phyloP scores from a whole-genome alignment of 169 alveolate genomes.

The Plasmodium adleri region DNA sequence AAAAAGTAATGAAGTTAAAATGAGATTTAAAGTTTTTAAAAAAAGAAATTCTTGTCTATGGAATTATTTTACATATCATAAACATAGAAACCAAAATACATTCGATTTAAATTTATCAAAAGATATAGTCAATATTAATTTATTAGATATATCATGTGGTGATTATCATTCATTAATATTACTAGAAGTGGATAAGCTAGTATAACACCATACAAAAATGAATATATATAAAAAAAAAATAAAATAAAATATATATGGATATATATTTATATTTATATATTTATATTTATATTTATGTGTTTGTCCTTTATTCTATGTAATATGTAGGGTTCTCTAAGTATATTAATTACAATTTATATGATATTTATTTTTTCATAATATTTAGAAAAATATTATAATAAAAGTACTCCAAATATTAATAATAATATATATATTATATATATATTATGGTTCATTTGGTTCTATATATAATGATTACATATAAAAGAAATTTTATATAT shows the following conservation, averaged over 20 bases:
- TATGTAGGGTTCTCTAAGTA: too few species aligned
- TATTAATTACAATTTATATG: too few species aligned
- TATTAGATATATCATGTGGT: slow-evolving; percentile 70
- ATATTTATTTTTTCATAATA: too few species aligned
- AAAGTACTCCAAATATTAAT: too few species aligned
- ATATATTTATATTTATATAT: not conserved
- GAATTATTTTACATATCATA: slow-evolving; percentile 71
- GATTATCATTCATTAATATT: slow-evolving; percentile 62
- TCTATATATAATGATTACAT: too few species aligned
- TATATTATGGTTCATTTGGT: too few species aligned
- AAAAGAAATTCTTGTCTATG: slow-evolving; percentile 68
- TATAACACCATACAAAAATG: slow-evolving; percentile 1
- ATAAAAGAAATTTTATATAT: too few species aligned
- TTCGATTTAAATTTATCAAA: slow-evolving; percentile 18
- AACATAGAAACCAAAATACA: slow-evolving; percentile 13
- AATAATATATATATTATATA: too few species aligned
- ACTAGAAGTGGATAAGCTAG: slow-evolving; percentile 34
- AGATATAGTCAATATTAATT: slow-evolving; percentile 46
- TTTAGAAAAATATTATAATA: too few species aligned
- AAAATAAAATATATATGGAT: not conserved
- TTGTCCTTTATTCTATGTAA: not conserved
- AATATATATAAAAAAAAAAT: not conserved
- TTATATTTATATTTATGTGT: not conserved
- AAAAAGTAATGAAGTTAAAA: slow-evolving; percentile 6
- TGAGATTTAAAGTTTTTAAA: slow-evolving; percentile 65